phyloP scores from a whole-genome alignment of 345 rosid genomes.

The Kernera saxatilis region DNA sequence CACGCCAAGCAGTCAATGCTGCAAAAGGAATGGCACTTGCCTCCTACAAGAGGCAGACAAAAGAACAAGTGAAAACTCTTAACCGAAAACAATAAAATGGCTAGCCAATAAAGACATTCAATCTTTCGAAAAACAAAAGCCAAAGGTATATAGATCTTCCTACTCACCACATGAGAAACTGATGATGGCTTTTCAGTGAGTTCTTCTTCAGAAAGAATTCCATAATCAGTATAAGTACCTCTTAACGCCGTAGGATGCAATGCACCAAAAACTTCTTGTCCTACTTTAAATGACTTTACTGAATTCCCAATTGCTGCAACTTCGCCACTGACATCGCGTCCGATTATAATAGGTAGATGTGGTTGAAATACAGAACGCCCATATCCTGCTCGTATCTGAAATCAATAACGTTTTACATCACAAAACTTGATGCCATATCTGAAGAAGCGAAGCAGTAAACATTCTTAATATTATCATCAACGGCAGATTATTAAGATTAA shows the following conservation, averaged over 20 bases:
- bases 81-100: neutral
- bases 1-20: slow-evolving; percentile 97
- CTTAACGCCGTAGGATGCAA: slow-evolving; percentile 94
- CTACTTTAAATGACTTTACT: slow-evolving; percentile 56
- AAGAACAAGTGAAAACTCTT: neutral
- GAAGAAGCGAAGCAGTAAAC: neutral
- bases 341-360: slow-evolving; percentile 83
- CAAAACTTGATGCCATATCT: neutral
- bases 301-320: slow-evolving; percentile 75
- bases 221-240: slow-evolving; percentile 90
- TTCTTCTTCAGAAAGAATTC: slow-evolving; percentile 74
- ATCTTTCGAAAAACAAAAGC: neutral
- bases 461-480: neutral
- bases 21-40: slow-evolving; percentile 96
- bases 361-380: slow-evolving; percentile 92
- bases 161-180: slow-evolving; percentile 63
- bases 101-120: neutral
- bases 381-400: slow-evolving; percentile 91
- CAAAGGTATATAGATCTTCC: neutral
- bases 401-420: slow-evolving; percentile 1
- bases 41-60: slow-evolving; percentile 44
- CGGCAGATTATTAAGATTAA: neutral
- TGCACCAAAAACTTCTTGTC: slow-evolving; percentile 95
- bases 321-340: slow-evolving; percentile 89
- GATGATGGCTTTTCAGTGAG: slow-evolving; percentile 69